Percentiles rank a stretch among this genome's conserved stretches.
Conservation (phyloP, 2,329 filamentous ascomycete genomes). For the Pyrenophora graminea region DNA sequence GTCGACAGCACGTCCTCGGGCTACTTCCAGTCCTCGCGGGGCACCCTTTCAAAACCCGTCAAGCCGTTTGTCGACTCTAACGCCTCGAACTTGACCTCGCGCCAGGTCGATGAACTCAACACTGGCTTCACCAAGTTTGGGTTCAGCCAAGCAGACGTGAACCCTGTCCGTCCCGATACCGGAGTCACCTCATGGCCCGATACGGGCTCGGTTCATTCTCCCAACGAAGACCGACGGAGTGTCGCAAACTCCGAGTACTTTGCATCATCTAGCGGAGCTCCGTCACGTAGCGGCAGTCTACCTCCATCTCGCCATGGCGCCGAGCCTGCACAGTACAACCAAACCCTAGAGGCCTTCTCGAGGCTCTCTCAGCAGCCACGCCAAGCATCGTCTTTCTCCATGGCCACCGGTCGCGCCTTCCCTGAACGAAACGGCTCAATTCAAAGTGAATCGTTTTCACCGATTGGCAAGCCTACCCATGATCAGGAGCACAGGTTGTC, state of each 20-base stretch:
- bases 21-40: constrained; percentile 35
- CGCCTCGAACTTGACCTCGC: constrained; percentile 38
- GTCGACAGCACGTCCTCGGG: constrained; percentile 32
- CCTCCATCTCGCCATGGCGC: constrained; percentile 60
- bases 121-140: constrained; percentile 42
- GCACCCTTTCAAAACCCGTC: constrained; percentile 26
- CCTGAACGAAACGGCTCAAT: constrained; percentile 47
- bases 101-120: constrained; percentile 37
- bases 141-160: constrained; percentile 38
- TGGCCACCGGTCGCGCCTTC: constrained; percentile 48
- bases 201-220: constrained; percentile 45
- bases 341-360: constrained; percentile 33
- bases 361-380: constrained; percentile 45
- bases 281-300: constrained; percentile 60
- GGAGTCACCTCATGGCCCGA: constrained; percentile 43
- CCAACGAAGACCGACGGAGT: constrained; percentile 49
- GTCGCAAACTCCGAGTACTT: constrained; percentile 51
- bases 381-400: constrained; percentile 55
- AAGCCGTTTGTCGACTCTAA: constrained; percentile 42
- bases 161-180: constrained; percentile 31
- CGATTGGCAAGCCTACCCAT: constrained; percentile 41
- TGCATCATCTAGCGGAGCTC: constrained; percentile 48
- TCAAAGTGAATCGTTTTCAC: constrained; percentile 45
- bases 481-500: constrained; percentile 45
- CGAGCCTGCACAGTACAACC: constrained; percentile 44